Conservation (phyloP, 495 filamentous ascomycete genomes). For the Aspergillus asperescens region DNA sequence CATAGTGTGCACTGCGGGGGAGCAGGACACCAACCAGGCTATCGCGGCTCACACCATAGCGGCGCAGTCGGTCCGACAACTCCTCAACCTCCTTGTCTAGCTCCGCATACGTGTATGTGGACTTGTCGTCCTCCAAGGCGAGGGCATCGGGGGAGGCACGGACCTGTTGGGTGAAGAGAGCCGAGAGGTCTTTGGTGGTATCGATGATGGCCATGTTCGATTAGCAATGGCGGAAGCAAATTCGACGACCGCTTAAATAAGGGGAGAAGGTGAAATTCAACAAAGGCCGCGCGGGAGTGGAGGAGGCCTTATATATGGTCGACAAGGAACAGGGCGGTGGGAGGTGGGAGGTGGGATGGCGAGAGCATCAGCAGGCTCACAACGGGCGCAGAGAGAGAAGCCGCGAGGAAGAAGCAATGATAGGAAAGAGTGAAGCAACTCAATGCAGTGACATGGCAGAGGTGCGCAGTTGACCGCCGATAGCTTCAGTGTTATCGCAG, state of each 20-base stretch:
- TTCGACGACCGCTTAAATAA: neutral
- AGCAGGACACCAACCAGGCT: slow-evolving; percentile 60
- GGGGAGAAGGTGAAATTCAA: neutral
- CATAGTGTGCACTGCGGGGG: slow-evolving; percentile 62
- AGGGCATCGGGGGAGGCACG: slow-evolving; percentile 52
- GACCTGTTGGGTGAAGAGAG: slow-evolving; percentile 55
- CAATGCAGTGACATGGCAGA: neutral
- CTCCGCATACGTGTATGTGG: slow-evolving; percentile 55
- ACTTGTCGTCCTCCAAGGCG: slow-evolving; percentile 55
- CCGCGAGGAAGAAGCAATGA: slow-evolving; percentile 2
- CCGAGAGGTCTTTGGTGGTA: slow-evolving; percentile 55
- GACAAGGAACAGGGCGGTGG: neutral
- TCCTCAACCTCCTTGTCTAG: slow-evolving; percentile 52
- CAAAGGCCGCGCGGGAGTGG: neutral
- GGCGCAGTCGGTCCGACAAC: slow-evolving; percentile 50
- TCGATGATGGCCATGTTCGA: slow-evolving; percentile 52
- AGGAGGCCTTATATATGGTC: neutral
- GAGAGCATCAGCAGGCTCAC: slow-evolving; percentile 3
- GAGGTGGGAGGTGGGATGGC: neutral
- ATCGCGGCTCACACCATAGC: slow-evolving; percentile 56
- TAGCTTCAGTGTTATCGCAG: slow-evolving; percentile 4
- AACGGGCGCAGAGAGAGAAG: neutral
- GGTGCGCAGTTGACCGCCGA: neutral
- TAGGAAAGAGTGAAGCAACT: neutral
- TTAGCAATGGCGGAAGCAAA: neutral